Evolutionary conservation across 1,139 yeast species (phyloP), one percentile per base, ranked within the genome.

Genomic region (Ogataea hybrid): DNA sequence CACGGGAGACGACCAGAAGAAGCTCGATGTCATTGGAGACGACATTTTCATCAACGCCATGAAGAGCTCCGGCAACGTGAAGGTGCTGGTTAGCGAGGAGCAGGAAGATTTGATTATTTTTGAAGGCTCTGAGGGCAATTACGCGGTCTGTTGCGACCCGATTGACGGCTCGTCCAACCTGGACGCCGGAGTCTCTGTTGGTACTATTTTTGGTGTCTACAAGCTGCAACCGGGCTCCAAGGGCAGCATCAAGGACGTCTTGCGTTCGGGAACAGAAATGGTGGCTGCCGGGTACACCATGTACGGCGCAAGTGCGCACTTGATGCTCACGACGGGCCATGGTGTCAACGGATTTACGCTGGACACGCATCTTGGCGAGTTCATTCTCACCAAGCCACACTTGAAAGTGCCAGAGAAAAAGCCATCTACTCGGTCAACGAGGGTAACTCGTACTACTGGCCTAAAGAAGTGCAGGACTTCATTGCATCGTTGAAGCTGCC

Each of bases 261-360:
- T 92, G 59, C 80, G 97, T 63, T 73, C 83, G 34, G 98, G 98
- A 47, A 79, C 82, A 33, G 97, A 92, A 64, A 85, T 92, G 85
- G 96, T 90, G 39, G 95, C 95, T 43, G 97, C 97, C 35, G 96
- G 98, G 42, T 92, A 92, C 71, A 92, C 97, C 51, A 92, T 90
- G 97, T 92, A 92, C 64, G 98, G 97, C 61, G 97, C 97, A 3
- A 89, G 97, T n/a, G 88, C 97, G 14, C 96, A 92, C 66, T 72
- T 92, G 61, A 83, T 90, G 77, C 74, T 92, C 61, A 88, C 97
- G 40, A 85, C 96, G 16, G 97, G 97, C 44, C 67, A 74, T 42
- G 97, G 96, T 41, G 96, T 90, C 56, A 85, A 90, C 62, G 96
- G 97, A 2, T 92, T 92, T 73, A 92, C 97, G 3, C 75, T 92